Evolutionary conservation across 306 rosid species (phyloP).

Genomic region (Prinsepia uniflora): DNA sequence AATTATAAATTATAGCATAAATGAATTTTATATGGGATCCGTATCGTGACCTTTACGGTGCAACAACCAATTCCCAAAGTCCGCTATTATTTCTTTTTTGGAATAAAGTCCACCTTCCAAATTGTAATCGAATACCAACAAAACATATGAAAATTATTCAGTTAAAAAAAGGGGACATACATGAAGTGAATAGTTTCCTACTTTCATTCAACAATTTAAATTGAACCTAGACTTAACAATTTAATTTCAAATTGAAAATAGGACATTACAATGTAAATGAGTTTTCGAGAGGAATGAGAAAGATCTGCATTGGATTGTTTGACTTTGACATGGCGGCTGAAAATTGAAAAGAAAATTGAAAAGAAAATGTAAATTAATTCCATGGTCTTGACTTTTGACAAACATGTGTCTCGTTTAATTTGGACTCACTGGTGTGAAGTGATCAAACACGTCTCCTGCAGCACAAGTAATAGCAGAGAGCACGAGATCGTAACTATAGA

Average conservation of each 20-base stretch:
- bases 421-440: background rate
- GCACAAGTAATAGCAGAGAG: background rate
- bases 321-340: background rate
- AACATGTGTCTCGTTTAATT: background rate
- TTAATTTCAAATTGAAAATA: too few relatives aligned
- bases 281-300: background rate
- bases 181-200: too few relatives aligned
- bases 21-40: background rate
- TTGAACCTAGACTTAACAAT: too few relatives aligned
- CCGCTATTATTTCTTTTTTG: background rate
- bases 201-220: too few relatives aligned
- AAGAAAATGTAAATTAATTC: background rate
- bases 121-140: background rate
- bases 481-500: background rate
- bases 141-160: background rate
- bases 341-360: background rate
- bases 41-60: background rate
- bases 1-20: too few relatives aligned
- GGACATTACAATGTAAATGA: too few relatives aligned
- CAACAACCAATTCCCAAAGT: background rate
- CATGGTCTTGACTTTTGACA: constrained; percentile 16
- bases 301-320: background rate
- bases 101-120: background rate
- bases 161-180: too few relatives aligned
- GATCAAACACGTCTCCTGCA: constrained; percentile 5